These are phyloP conservation scores for Neurospora sp. DNA, from an alignment of 495 filamentous ascomycete genomes.

Conservation along the genomic window DNA sequence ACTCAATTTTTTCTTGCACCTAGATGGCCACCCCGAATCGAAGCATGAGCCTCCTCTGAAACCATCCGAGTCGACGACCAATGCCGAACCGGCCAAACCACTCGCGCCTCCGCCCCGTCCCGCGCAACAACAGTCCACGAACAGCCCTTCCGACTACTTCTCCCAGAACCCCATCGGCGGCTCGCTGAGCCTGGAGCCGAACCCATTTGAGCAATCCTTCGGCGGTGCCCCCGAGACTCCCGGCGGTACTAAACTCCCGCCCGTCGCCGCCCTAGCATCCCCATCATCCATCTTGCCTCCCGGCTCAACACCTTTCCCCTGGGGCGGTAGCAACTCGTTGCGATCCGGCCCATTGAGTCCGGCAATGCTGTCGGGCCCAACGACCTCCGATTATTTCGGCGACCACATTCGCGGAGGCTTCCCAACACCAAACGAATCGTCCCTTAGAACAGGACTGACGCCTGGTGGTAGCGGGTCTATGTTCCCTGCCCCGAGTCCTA, in stretches of 20 bases:
- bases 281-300: conserved; percentile 68
- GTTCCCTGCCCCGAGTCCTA: conserved; percentile 89
- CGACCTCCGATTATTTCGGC: conserved; percentile 51
- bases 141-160: conserved; percentile 68
- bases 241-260: conserved; percentile 79
- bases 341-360: conserved; percentile 90
- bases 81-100: conserved; percentile 40
- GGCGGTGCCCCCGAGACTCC: conserved; percentile 66
- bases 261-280: conserved; percentile 84
- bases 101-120: conserved; percentile 77
- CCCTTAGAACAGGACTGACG: conserved; percentile 81
- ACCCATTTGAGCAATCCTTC: conserved; percentile 95
- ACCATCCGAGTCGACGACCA: conserved; percentile 23
- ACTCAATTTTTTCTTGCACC: conserved; percentile 6
- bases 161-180: conserved; percentile 42
- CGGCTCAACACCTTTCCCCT: conserved; percentile 60
- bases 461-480: conserved; percentile 95
- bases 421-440: conserved; percentile 96
- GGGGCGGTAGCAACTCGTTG: conserved; percentile 65
- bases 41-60: conserved; percentile 28
- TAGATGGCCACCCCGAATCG: conserved; percentile 23
- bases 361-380: conserved; percentile 90
- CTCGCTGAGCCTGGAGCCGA: conserved; percentile 72
- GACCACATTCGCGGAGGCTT: conserved; percentile 79
- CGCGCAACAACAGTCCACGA: conserved; percentile 28